A percentile compares a stretch with the other conserved stretches of the same genome.
Conservation (phyloP, 805 yeast genomes). For the Lipomyces sp. region DNA sequence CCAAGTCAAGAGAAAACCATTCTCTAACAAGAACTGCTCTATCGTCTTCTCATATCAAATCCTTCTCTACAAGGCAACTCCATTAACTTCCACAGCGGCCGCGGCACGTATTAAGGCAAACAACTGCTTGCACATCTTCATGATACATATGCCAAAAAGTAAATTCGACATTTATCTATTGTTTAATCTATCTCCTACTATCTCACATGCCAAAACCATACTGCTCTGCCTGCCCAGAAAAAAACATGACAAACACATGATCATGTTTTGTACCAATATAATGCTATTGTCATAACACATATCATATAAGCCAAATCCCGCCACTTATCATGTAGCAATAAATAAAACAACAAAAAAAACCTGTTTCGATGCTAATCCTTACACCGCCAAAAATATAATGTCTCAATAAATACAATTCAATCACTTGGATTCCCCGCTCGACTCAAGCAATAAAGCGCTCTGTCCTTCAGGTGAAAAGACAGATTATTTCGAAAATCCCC, state of each 20-base stretch:
- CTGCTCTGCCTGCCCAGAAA: neutral
- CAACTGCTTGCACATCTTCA: neutral
- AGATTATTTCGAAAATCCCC: neutral
- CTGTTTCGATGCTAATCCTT: conserved; percentile 1
- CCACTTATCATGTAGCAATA: neutral
- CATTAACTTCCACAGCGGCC: too few relatives aligned
- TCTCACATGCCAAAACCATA: neutral
- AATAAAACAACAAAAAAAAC: neutral
- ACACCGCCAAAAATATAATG: neutral
- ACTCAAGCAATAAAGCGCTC: neutral
- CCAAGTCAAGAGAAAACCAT: too few relatives aligned
- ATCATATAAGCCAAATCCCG: conserved; percentile 2
- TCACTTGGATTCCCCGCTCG: neutral
- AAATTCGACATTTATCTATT: neutral
- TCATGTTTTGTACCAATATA: neutral
- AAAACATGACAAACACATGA: neutral
- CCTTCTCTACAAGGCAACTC: too few relatives aligned
- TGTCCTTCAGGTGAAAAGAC: too few relatives aligned
- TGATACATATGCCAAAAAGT: neutral
- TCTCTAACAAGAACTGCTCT: too few relatives aligned
- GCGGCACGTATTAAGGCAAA: too few relatives aligned
- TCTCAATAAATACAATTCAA: neutral
- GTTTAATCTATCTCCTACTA: neutral
- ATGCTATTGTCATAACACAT: neutral
- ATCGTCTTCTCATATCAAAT: too few relatives aligned